Conservation (phyloP, 805 yeast genomes). For the Yarrowia hollandica region DNA sequence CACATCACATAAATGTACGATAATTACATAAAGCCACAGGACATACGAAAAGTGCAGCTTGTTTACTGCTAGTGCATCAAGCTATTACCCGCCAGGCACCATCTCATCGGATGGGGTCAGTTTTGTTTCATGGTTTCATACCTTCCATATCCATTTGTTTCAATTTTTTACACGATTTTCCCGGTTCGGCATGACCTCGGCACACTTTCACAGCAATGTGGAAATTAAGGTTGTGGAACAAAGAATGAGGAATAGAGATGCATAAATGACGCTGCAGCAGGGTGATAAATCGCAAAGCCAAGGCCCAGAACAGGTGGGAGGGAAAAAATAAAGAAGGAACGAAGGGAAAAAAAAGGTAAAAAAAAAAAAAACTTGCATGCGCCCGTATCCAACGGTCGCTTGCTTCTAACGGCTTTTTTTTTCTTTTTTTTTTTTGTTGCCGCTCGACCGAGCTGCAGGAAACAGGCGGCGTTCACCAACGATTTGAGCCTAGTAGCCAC, state of each 20-base stretch:
- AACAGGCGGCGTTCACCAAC: constrained; percentile 8
- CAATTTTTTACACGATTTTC: not conserved
- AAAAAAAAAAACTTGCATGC: not conserved
- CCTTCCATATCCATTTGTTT: too few species aligned
- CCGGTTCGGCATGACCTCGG: constrained; percentile 6
- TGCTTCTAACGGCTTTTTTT: constrained; percentile 5
- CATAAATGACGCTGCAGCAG: not conserved
- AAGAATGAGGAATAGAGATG: not conserved
- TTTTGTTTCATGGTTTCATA: too few species aligned
- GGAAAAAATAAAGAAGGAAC: not conserved
- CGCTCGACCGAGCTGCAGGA: not conserved
- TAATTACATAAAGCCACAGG: too few species aligned
- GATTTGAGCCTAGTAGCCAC: constrained; percentile 27
- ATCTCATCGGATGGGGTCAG: too few species aligned
- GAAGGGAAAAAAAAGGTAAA: not conserved
- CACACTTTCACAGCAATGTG: constrained; percentile 5
- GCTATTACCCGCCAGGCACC: too few species aligned
- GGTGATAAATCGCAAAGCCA: not conserved
- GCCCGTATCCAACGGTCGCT: constrained; percentile 29
- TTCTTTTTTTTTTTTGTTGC: not conserved
- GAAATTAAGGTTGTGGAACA: not conserved
- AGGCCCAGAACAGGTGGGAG: not conserved
- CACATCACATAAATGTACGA: too few species aligned
- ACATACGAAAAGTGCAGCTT: too few species aligned
- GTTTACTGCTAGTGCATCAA: too few species aligned